These are phyloP conservation scores for Plasmodium blacklocki DNA, from an alignment of 169 alveolate species.

Conservation along the genomic window DNA sequence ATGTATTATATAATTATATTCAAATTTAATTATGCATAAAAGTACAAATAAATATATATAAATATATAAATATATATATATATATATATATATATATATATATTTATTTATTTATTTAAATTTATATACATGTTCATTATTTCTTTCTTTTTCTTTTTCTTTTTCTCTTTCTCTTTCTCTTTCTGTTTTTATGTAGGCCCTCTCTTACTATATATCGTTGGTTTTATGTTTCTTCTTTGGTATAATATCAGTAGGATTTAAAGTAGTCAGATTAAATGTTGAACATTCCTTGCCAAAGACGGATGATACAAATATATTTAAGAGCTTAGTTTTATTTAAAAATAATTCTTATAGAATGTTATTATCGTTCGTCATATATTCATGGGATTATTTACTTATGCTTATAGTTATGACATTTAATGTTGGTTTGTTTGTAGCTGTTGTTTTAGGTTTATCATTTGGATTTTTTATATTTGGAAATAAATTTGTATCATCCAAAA, in stretches of 20 bases:
- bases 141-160: background rate
- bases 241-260: conserved; percentile 33
- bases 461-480: conserved; percentile 80
- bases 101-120: background rate
- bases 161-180: background rate
- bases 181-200: background rate
- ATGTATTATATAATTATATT: background rate
- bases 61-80: background rate
- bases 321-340: conserved; percentile 38
- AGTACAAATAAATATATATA: background rate
- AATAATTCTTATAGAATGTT: conserved; percentile 41
- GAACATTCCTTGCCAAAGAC: conserved; percentile 41
- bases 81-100: conserved; percentile 16
- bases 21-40: background rate
- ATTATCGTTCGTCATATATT: conserved; percentile 59
- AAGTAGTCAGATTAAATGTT: conserved; percentile 23
- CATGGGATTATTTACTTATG: conserved; percentile 84
- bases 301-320: conserved; percentile 20
- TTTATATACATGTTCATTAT: background rate
- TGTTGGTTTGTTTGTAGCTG: conserved; percentile 81
- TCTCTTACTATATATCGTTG: conserved; percentile 36
- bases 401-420: conserved; percentile 85
- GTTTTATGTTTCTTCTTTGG: conserved; percentile 42
- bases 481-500: conserved; percentile 31
- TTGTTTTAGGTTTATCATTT: conserved; percentile 79